Conservation (phyloP, 2,329 filamentous ascomycete genomes). For the Colletotrichum destructivum region DNA sequence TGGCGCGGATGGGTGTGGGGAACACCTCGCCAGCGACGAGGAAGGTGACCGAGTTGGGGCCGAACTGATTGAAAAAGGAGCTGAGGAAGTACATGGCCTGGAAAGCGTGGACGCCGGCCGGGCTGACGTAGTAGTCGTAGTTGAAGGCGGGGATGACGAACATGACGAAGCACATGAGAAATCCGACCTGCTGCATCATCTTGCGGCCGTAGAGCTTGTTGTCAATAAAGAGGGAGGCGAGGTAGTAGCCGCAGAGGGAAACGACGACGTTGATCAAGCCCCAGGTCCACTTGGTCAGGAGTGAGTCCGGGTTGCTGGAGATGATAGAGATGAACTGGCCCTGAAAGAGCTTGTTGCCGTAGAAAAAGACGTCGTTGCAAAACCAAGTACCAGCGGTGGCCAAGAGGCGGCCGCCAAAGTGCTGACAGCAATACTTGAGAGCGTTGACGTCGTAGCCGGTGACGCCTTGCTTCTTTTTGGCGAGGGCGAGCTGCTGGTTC, state of each 20-base stretch:
- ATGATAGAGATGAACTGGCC: slow-evolving; percentile 90
- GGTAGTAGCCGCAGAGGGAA: slow-evolving; percentile 89
- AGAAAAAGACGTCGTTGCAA: slow-evolving; percentile 98
- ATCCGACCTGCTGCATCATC: slow-evolving; percentile 95
- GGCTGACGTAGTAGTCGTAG: slow-evolving; percentile 84
- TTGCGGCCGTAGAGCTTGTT: slow-evolving; percentile 97
- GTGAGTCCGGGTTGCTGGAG: slow-evolving; percentile 75
- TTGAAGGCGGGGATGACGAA: slow-evolving; percentile 94
- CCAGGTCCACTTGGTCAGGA: slow-evolving; percentile 93
- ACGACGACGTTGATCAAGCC: slow-evolving; percentile 93
- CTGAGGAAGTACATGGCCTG: slow-evolving; percentile 99
- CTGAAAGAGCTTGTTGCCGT: slow-evolving; percentile 99
- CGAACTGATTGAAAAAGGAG: slow-evolving; percentile 99
- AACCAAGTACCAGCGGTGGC: slow-evolving; percentile 94
- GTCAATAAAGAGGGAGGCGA: slow-evolving; percentile 90
- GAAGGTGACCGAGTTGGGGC: slow-evolving; percentile 97
- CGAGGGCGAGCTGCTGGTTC: slow-evolving; percentile 83
- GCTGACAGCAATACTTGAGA: slow-evolving; percentile 80
- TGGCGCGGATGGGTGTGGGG: slow-evolving; percentile 92
- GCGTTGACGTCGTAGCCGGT: slow-evolving; percentile 95
- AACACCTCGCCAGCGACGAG: slow-evolving; percentile 96
- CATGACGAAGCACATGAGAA: slow-evolving; percentile 92
- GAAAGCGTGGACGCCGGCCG: slow-evolving; percentile 85
- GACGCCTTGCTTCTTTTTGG: slow-evolving; percentile 84
- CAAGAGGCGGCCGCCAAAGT: slow-evolving; percentile 89